Percentiles rank a stretch among this genome's conserved stretches.
Conservation (phyloP, 345 rosid genomes). For the Gossypium bickii region DNA sequence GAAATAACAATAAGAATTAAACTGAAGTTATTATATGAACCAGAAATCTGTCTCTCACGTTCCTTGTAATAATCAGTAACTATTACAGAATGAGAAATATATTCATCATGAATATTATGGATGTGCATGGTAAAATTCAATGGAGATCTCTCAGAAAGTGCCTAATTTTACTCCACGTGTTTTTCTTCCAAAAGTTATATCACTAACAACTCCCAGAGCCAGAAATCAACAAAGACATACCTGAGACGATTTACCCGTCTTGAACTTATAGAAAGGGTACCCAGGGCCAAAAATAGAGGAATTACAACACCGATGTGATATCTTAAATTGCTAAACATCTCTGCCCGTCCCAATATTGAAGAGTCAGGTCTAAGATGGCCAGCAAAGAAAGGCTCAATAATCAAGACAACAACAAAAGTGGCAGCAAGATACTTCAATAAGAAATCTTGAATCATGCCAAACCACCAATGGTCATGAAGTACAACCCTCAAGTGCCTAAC, state of each 20-base stretch:
- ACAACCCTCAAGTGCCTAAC: conserved; percentile 45
- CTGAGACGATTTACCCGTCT: conserved; percentile 91
- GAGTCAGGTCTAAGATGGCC: conserved; percentile 86
- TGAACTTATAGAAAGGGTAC: conserved; percentile 92
- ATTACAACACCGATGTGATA: conserved; percentile 94
- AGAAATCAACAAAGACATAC: conserved; percentile 33
- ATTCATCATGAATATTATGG: neutral
- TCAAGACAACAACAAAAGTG: conserved; percentile 85
- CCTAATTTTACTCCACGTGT: neutral
- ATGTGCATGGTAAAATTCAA: neutral
- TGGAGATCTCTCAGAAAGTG: neutral
- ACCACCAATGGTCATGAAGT: conserved; percentile 99
- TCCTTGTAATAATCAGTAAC: too few relatives aligned
- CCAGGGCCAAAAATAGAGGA: conserved; percentile 85
- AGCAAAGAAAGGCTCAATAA: conserved; percentile 94
- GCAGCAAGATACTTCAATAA: conserved; percentile 95
- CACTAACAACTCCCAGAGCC: neutral
- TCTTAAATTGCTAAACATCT: conserved; percentile 98
- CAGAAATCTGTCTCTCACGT: neutral
- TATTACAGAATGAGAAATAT: neutral
- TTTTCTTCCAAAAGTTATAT: neutral
- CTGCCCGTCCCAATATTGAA: conserved; percentile 90
- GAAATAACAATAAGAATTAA: conserved; percentile 21
- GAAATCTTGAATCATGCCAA: conserved; percentile 99
- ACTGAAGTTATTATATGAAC: neutral